Conservation (phyloP, 768 basidiomycete species). For the Auriculariales sp. region DNA sequence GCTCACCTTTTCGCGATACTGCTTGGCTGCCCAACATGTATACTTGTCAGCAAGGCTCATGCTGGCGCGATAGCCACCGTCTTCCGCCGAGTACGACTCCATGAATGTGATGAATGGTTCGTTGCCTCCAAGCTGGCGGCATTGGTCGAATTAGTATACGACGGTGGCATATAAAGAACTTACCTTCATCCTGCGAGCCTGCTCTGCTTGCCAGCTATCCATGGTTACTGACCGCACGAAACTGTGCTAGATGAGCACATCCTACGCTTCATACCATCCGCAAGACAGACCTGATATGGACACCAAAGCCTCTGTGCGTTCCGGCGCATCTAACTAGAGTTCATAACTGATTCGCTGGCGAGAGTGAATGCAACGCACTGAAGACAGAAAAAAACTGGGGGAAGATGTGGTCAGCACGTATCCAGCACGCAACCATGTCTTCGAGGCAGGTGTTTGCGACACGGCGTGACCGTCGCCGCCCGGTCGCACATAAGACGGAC, state of each 20-base stretch:
- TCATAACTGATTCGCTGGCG: not conserved
- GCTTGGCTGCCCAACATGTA: slow-evolving; percentile 85
- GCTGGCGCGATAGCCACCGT: slow-evolving; percentile 53
- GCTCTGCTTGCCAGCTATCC: slow-evolving; percentile 92
- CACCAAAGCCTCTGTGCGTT: slow-evolving; percentile 79
- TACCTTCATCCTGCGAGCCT: slow-evolving; percentile 83
- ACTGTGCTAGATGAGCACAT: slow-evolving; percentile 13
- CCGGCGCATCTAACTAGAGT: slow-evolving; percentile 32
- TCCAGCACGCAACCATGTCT: too few relatives aligned
- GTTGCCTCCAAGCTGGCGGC: slow-evolving; percentile 71
- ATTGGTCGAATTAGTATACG: slow-evolving; percentile 3
- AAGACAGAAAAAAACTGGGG: slow-evolving; percentile 83
- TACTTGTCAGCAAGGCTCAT: slow-evolving; percentile 64
- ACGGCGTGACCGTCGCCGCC: too few relatives aligned
- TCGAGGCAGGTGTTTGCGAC: too few relatives aligned
- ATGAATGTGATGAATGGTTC: slow-evolving; percentile 68
- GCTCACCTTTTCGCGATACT: slow-evolving; percentile 85
- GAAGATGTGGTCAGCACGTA: too few relatives aligned
- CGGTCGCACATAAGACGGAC: too few relatives aligned
- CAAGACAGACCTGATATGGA: slow-evolving; percentile 60
- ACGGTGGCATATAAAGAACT: slow-evolving; percentile 9
- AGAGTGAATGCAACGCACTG: slow-evolving; percentile 26
- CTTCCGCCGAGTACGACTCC: slow-evolving; percentile 45
- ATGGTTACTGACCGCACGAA: slow-evolving; percentile 90
- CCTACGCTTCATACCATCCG: slow-evolving; percentile 7